Evolutionary conservation across 2,329 filamentous ascomycete genomes (phyloP).

Genomic region (Plenodomus lindquistii): DNA sequence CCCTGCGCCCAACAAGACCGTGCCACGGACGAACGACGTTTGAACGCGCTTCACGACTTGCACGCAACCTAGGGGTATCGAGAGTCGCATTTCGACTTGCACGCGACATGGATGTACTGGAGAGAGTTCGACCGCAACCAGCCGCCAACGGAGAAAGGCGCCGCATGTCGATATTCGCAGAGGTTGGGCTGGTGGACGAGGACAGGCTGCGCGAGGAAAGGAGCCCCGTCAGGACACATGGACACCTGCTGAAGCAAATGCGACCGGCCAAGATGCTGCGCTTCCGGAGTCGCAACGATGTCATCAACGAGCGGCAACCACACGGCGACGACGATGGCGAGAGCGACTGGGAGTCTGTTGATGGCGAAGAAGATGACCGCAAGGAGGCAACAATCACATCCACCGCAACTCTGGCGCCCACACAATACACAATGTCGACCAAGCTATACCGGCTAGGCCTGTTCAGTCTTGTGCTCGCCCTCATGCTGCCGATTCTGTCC

Average conservation of each 20-base stretch:
- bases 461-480: conserved; percentile 33
- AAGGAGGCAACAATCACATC: conserved; percentile 1
- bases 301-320: conserved; percentile 23
- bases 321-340: conserved; percentile 18
- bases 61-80: conserved; percentile 1
- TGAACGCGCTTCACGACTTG: conserved; percentile 1
- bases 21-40: background rate
- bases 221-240: conserved; percentile 30
- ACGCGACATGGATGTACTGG: conserved; percentile 29
- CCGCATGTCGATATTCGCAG: conserved; percentile 41
- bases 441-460: conserved; percentile 35
- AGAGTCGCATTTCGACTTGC: no score
- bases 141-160: conserved; percentile 20
- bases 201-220: conserved; percentile 32
- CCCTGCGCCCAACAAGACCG: background rate
- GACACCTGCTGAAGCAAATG: conserved; percentile 23
- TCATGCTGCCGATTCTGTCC: conserved; percentile 40
- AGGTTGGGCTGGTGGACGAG: conserved; percentile 44
- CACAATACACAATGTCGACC: conserved; percentile 14
- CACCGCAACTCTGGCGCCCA: conserved; percentile 1
- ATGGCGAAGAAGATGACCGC: conserved; percentile 28
- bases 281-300: conserved; percentile 37
- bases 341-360: conserved; percentile 33
- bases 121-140: conserved; percentile 31
- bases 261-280: conserved; percentile 35